These are phyloP conservation scores for Camellia japonica DNA, from an alignment of 148 eudicot species.

Conservation along the genomic window DNA sequence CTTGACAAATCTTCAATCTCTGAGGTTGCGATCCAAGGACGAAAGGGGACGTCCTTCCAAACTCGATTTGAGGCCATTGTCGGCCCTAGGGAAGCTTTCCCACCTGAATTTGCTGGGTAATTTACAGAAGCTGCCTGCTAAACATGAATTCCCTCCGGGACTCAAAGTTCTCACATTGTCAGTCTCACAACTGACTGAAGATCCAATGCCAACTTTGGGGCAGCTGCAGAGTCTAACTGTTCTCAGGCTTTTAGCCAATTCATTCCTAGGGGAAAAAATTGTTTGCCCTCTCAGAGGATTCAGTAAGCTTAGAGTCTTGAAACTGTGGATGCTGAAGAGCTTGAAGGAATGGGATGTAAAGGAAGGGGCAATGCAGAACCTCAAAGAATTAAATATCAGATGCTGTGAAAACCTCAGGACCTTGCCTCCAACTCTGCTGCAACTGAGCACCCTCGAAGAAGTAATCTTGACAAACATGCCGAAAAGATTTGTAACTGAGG, in stretches of 20 bases:
- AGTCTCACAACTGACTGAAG: slow-evolving; percentile 28
- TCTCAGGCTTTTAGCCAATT: slow-evolving; percentile 44
- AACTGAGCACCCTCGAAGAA: slow-evolving; percentile 27
- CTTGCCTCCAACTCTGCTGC: slow-evolving; percentile 24
- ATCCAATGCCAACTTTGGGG: slow-evolving; percentile 42
- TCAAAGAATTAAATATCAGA: slow-evolving; percentile 38
- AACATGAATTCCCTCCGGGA: slow-evolving; percentile 27
- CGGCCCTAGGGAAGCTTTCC: slow-evolving; percentile 23
- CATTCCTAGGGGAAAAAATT: slow-evolving; percentile 26
- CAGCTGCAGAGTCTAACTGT: slow-evolving; percentile 29
- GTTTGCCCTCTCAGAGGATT: slow-evolving; percentile 32
- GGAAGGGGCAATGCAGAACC: slow-evolving; percentile 31
- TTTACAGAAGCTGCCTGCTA: slow-evolving; percentile 12
- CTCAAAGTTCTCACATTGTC: slow-evolving; percentile 45
- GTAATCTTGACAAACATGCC: slow-evolving; percentile 40
- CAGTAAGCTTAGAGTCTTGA: slow-evolving; percentile 29
- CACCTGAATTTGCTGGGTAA: slow-evolving; percentile 42
- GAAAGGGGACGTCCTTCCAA: slow-evolving; percentile 29
- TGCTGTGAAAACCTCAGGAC: slow-evolving; percentile 28
- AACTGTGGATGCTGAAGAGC: slow-evolving; percentile 47
- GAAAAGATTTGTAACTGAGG: slow-evolving; percentile 18
- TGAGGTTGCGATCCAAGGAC: slow-evolving; percentile 44
- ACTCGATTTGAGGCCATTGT: slow-evolving; percentile 23
- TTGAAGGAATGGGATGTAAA: slow-evolving; percentile 32
- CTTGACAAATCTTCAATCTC: slow-evolving; percentile 23